phyloP scores from a whole-genome alignment of 1,284 basidiomycete genomes.

The Moesziomyces antarcticus region DNA sequence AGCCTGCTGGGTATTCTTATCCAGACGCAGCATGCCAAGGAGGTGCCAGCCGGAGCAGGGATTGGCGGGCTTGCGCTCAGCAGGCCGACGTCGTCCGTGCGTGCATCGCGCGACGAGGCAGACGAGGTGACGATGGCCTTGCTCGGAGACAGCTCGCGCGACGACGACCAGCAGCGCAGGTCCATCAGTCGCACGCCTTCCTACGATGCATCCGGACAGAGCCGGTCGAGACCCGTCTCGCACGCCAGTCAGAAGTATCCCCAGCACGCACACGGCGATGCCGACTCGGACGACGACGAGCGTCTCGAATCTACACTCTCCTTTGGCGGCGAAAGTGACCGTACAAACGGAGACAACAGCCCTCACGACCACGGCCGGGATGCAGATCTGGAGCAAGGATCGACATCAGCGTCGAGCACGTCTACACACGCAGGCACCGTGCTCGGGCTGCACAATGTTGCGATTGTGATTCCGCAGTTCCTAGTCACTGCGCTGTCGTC shows the following conservation, averaged over 20 bases:
- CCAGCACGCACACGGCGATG: conserved; percentile 7
- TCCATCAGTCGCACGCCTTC: conserved; percentile 13
- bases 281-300: conserved; percentile 27
- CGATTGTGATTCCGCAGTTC: conserved; percentile 56
- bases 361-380: not conserved
- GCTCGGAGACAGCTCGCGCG: conserved; percentile 16
- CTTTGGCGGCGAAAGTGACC: not conserved
- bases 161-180: conserved; percentile 8
- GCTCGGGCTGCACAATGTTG: conserved; percentile 80
- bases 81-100: conserved; percentile 6
- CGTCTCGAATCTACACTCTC: conserved; percentile 12
- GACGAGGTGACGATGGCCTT: conserved; percentile 44
- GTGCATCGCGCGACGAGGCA: conserved; percentile 4
- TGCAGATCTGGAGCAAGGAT: not conserved
- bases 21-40: conserved; percentile 32
- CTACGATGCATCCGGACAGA: conserved; percentile 14
- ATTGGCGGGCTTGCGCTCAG: not conserved
- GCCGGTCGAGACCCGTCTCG: conserved; percentile 8
- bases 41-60: not conserved
- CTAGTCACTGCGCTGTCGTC: conserved; percentile 83
- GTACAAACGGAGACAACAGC: not conserved
- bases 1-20: conserved; percentile 66
- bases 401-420: conserved; percentile 6
- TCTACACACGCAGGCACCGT: conserved; percentile 80
- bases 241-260: not conserved